Conservation (phyloP, 2,329 filamentous ascomycete genomes). For the Fusarium pseudoanthophilum region DNA sequence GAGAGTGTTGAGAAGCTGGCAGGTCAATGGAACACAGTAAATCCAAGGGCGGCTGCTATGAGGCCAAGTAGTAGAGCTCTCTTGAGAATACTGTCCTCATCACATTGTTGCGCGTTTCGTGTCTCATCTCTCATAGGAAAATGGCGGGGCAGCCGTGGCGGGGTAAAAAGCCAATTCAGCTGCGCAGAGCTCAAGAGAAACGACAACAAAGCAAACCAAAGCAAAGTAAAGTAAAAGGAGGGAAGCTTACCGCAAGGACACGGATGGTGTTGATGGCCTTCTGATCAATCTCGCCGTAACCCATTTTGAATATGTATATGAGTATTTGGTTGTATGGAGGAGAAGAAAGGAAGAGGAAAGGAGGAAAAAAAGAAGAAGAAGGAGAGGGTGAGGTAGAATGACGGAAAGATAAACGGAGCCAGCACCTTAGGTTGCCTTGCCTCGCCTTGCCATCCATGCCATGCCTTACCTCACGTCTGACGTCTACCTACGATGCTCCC, state of each 20-base stretch:
- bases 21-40: neutral
- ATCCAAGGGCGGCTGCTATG: neutral
- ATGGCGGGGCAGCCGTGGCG: slow-evolving; percentile 49
- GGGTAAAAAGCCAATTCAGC: slow-evolving; percentile 49
- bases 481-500: slow-evolving; percentile 18
- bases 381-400: slow-evolving; percentile 35
- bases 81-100: slow-evolving; percentile 16
- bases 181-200: slow-evolving; percentile 49
- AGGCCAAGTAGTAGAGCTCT: neutral
- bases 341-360: slow-evolving; percentile 41
- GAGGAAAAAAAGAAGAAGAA: slow-evolving; percentile 38
- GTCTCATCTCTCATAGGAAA: slow-evolving; percentile 18
- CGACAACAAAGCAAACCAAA: slow-evolving; percentile 6
- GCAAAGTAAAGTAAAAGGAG: slow-evolving; percentile 30
- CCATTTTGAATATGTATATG: slow-evolving; percentile 71
- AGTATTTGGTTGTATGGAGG: slow-evolving; percentile 37
- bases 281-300: slow-evolving; percentile 87
- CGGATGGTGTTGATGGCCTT: slow-evolving; percentile 99
- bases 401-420: slow-evolving; percentile 44
- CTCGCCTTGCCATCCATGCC: neutral
- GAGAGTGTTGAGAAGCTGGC: neutral
- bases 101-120: slow-evolving; percentile 21
- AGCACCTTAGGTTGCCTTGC: neutral
- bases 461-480: slow-evolving; percentile 26
- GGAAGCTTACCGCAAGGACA: slow-evolving; percentile 82